Conservation (phyloP, 768 basidiomycete genomes). For the Tylopilus rubrobrunneus region DNA sequence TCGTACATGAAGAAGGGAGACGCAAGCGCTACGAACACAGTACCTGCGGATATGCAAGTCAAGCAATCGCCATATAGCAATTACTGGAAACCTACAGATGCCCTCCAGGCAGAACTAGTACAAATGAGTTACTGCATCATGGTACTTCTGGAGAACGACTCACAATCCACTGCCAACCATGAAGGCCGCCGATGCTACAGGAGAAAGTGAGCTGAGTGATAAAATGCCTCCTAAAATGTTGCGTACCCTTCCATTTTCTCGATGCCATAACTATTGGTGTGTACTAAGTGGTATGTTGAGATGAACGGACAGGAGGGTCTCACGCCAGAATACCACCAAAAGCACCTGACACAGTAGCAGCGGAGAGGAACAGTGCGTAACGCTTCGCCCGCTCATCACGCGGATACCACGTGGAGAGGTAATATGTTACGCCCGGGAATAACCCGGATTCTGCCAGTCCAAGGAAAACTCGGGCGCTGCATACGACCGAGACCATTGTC, state of each 20-base stretch:
- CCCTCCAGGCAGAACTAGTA: conserved; percentile 32
- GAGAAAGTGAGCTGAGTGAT: not conserved
- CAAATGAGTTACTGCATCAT: conserved; percentile 1
- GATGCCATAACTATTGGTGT: conserved; percentile 31
- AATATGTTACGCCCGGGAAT: conserved; percentile 37
- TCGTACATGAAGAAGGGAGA: conserved; percentile 50
- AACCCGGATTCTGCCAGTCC: conserved; percentile 46
- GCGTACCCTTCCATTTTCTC: conserved; percentile 33
- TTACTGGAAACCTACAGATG: conserved; percentile 8
- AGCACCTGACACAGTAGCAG: conserved; percentile 49
- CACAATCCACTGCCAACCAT: conserved; percentile 39
- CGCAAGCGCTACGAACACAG: conserved; percentile 10
- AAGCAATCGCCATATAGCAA: not conserved
- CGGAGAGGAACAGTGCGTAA: conserved; percentile 55
- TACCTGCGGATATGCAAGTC: conserved; percentile 3
- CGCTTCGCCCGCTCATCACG: conserved; percentile 51
- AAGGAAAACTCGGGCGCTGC: conserved; percentile 39
- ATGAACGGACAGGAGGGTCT: conserved; percentile 11
- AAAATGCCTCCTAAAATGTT: conserved; percentile 3
- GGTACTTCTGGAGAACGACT: conserved; percentile 1
- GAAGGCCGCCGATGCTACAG: conserved; percentile 28
- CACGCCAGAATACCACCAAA: conserved; percentile 48
- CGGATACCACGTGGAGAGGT: conserved; percentile 56
- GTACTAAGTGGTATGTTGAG: not conserved
- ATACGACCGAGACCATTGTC: not conserved